phyloP scores from a whole-genome alignment of 2,329 filamentous ascomycete species.

The Mariannaea sp. region DNA sequence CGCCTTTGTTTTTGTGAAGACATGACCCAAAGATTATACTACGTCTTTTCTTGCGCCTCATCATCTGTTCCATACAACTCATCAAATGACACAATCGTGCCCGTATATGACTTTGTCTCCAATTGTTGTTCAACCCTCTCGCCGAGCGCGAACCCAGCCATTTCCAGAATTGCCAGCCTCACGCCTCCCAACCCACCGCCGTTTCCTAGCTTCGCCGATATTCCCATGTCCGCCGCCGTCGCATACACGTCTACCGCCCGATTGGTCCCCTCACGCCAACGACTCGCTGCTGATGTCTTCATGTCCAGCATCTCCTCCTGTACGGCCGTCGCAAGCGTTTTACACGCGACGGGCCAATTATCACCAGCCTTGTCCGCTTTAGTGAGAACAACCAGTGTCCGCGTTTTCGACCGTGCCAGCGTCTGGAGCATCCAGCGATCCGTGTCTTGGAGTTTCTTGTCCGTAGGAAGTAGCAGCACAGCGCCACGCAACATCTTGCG shows the following conservation, averaged over 20 bases:
- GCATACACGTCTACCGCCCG: conserved; percentile 42
- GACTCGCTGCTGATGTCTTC: conserved; percentile 27
- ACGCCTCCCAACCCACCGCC: conserved; percentile 48
- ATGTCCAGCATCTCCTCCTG: conserved; percentile 36
- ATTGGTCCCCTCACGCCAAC: conserved; percentile 39
- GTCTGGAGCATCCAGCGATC: conserved; percentile 55
- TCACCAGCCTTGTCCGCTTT: conserved; percentile 58
- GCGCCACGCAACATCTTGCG: conserved; percentile 56
- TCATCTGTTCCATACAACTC: conserved; percentile 44
- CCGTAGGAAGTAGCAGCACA: conserved; percentile 58
- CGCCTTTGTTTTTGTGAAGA: neutral
- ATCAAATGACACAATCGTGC: conserved; percentile 47
- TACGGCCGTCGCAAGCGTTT: conserved; percentile 35
- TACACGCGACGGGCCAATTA: conserved; percentile 38
- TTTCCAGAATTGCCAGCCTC: conserved; percentile 46
- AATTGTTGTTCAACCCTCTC: conserved; percentile 43
- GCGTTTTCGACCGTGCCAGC: conserved; percentile 51
- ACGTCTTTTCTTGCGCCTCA: neutral
- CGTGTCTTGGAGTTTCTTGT: conserved; percentile 55
- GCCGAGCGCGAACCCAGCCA: conserved; percentile 44
- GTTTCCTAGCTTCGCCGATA: conserved; percentile 39
- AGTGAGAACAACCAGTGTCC: conserved; percentile 58
- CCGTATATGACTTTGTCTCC: conserved; percentile 44
- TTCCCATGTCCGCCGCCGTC: conserved; percentile 46
- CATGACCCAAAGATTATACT: neutral